Evolutionary conservation across 2,329 filamentous ascomycete genomes (phyloP).

Genomic region (Colletotrichum sp.): DNA sequence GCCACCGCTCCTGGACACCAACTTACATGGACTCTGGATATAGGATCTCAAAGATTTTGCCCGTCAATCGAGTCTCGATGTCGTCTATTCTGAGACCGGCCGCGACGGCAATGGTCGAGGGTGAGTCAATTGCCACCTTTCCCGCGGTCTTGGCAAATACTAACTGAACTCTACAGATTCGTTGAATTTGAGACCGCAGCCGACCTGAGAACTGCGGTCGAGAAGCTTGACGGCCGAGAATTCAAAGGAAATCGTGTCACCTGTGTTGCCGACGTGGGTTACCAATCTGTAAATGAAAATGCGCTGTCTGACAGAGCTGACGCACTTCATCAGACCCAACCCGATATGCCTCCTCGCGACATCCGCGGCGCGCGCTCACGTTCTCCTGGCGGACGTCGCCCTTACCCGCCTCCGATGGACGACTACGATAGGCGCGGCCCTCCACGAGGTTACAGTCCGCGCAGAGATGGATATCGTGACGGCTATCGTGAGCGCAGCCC

Average conservation of each 20-base stretch:
- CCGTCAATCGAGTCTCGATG: conserved; percentile 93
- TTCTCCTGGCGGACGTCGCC: conserved; percentile 71
- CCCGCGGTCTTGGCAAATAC: neutral
- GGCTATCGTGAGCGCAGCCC: conserved; percentile 90
- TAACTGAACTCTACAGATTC: conserved; percentile 63
- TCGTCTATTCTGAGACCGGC: conserved; percentile 96
- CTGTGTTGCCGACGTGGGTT: conserved; percentile 84
- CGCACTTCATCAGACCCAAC: conserved; percentile 66
- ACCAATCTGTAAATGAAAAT: neutral
- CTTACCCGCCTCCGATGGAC: conserved; percentile 71
- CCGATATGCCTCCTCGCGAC: conserved; percentile 74
- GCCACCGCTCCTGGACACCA: conserved; percentile 34
- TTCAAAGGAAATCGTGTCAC: conserved; percentile 90
- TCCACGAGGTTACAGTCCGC: conserved; percentile 83
- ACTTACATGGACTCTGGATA: conserved; percentile 83
- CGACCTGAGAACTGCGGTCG: conserved; percentile 88
- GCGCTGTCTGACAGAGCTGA: neutral
- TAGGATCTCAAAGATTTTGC: conserved; percentile 99
- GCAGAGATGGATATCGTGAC: conserved; percentile 67
- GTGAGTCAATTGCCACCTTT: conserved; percentile 56
- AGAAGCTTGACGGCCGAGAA: conserved; percentile 91
- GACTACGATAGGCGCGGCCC: conserved; percentile 86
- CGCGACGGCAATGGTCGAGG: conserved; percentile 92
- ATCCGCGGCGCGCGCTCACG: conserved; percentile 77
- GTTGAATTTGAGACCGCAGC: conserved; percentile 96